phyloP scores from a whole-genome alignment of 441 rosid genomes.

The Pelargonium citronellum region DNA sequence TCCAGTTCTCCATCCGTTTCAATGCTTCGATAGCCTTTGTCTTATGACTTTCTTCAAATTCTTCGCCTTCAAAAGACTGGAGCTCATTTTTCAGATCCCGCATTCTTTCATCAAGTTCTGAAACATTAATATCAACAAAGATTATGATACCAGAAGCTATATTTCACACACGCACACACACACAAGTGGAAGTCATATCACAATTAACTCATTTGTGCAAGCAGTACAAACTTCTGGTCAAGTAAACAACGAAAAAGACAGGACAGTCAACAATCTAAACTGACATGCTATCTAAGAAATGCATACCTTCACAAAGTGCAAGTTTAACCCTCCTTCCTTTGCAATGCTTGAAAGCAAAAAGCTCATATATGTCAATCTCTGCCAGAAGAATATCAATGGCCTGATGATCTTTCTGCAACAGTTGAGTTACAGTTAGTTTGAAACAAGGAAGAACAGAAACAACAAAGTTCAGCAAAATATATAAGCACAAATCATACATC shows the following conservation, averaged over 20 bases:
- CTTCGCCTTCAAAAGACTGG: conserved; percentile 86
- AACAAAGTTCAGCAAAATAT: conserved; percentile 1
- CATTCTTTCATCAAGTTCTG: conserved; percentile 99
- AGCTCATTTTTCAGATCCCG: conserved; percentile 86
- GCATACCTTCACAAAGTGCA: conserved; percentile 89
- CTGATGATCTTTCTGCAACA: conserved; percentile 87
- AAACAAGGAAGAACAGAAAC: conserved; percentile 8
- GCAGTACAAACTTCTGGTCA: background rate
- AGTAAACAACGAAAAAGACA: conserved; percentile 13
- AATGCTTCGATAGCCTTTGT: conserved; percentile 79
- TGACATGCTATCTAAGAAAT: background rate
- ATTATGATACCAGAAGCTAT: conserved; percentile 12
- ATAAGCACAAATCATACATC: conserved; percentile 40
- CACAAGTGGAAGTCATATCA: conserved; percentile 2
- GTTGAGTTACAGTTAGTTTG: conserved; percentile 21
- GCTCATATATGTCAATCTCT: conserved; percentile 97
- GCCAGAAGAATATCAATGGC: conserved; percentile 97
- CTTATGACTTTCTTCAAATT: conserved; percentile 72
- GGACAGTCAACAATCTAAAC: background rate
- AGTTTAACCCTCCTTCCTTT: conserved; percentile 92
- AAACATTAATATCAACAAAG: conserved; percentile 19
- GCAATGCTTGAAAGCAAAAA: conserved; percentile 98
- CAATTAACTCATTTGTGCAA: background rate
- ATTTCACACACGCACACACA: conserved; percentile 2
- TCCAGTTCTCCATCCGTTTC: conserved; percentile 91